Evolutionary conservation across 106 monocot genomes (phyloP), one percentile per base, ranked within the genome.

Genomic region (Apostasia ramifera): DNA sequence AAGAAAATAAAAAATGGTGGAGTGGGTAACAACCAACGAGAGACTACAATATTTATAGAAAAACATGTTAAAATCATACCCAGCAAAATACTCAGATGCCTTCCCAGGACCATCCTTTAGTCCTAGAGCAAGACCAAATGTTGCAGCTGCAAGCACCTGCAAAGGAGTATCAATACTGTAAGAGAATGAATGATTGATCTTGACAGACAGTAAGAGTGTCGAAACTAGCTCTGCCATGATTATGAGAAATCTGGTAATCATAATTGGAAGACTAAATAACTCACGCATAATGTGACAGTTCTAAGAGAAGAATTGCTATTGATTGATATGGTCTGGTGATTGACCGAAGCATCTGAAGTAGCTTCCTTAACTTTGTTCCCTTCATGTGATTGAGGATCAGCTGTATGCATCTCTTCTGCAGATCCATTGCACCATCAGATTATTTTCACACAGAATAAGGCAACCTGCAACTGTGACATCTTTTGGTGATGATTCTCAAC

Each of bases 61-160:
- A 75, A 38, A 66, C 63, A 52, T 59, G 52, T 6, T 57, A 54
- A 52, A 6, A 13, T 10, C 71, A 79, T 80, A 88, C 89, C 89
- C 89, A 49, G 89, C 89, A 80, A 89, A 89, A 80, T 49, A 89
- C 72, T 90, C 89, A 42, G 85, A 86, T 54, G 85, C 85, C 63
- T 85, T 90, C 52, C 60, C 80, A 59, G 59, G 41, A 37, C 89
- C 89, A 70, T 90, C 89, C 75, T 80, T 80, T 9, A 82, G 44
- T 38, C 79, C 89, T 58, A 90, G 69, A 67, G 74, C 74, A 76
- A 85, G 44, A 55, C 89, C 89, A 78, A 90, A 85, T 73, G 80
- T 47, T 26, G 81, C 70, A 66, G 89, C 83, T 66, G 89, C 82
- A 62, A 66, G 75, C 13, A 90, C 80, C 85, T 90, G 58, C 43